A percentile compares a stretch with the other conserved stretches of the same genome.
phyloP scores from a whole-genome alignment of 2,329 filamentous ascomycete species.

The Colletotrichum navitas region DNA sequence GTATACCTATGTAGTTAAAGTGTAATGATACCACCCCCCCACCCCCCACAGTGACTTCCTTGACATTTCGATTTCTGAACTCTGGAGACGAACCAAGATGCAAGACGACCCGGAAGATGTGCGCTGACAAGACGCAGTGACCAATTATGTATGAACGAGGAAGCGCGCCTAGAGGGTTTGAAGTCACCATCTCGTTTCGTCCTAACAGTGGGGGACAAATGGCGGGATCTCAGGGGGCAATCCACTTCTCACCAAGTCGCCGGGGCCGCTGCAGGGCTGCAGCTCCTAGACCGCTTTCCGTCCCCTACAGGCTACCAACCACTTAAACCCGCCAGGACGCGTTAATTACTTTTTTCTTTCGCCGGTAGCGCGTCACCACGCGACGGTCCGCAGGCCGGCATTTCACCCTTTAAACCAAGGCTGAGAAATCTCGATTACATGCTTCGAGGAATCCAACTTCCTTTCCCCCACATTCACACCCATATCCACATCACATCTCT shows the following conservation, averaged over 20 bases:
- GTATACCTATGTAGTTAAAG: slow-evolving; percentile 28
- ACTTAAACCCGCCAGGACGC: slow-evolving; percentile 31
- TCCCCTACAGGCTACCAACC: slow-evolving; percentile 4
- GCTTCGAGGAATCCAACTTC: slow-evolving; percentile 16
- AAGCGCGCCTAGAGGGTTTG: slow-evolving; percentile 4
- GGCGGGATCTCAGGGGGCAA: slow-evolving; percentile 21
- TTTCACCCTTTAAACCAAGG: slow-evolving; percentile 15
- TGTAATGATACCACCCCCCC: slow-evolving; percentile 36
- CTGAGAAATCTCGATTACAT: slow-evolving; percentile 32
- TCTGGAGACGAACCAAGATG: background rate
- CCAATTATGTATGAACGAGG: slow-evolving; percentile 15
- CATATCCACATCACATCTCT: background rate
- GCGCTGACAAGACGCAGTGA: slow-evolving; percentile 15
- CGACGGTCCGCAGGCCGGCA: slow-evolving; percentile 35
- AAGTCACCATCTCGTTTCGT: slow-evolving; percentile 28
- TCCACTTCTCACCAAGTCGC: slow-evolving; percentile 12
- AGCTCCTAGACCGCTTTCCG: slow-evolving; percentile 29
- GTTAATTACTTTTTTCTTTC: slow-evolving; percentile 26
- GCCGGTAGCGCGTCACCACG: slow-evolving; percentile 34
- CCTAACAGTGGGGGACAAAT: background rate
- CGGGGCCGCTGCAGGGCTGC: slow-evolving; percentile 31
- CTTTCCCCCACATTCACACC: slow-evolving; percentile 1
- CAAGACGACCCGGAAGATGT: background rate
- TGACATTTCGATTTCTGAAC: background rate
- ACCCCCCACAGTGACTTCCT: background rate